A percentile compares a stretch with the other conserved stretches of the same genome.
Evolutionary conservation across 371 early-diverging fungal species (phyloP).

Genomic region (Mortierella sp.): DNA sequence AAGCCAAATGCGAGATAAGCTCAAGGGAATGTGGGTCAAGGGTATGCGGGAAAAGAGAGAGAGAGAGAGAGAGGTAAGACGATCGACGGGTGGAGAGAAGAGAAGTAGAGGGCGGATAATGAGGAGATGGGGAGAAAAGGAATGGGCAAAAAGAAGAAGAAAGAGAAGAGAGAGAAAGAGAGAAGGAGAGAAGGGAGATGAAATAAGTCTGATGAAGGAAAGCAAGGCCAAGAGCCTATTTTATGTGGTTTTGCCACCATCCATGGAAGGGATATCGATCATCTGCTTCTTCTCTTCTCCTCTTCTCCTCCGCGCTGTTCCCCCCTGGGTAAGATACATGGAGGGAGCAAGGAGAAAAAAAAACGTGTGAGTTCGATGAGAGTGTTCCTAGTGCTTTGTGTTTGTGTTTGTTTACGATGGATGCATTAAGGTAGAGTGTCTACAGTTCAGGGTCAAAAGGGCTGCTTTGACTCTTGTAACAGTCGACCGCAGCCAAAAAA

Average conservation of each 20-base stretch:
- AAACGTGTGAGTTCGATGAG: not conserved
- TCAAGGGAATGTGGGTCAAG: too few relatives aligned
- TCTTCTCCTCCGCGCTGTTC: too few relatives aligned
- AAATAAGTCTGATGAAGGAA: not conserved
- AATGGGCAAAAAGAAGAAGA: not conserved
- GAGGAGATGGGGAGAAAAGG: not conserved
- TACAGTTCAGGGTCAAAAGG: not conserved
- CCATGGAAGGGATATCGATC: not conserved
- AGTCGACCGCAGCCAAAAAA: not conserved
- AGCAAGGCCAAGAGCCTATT: not conserved
- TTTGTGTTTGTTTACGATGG: not conserved
- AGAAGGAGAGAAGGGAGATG: not conserved
- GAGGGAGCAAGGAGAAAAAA: too few relatives aligned
- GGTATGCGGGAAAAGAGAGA: not conserved
- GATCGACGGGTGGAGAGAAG: not conserved
- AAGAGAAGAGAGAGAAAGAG: slow-evolving; percentile 1
- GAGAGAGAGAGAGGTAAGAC: not conserved
- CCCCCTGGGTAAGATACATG: too few relatives aligned
- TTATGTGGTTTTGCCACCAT: not conserved
- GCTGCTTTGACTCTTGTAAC: not conserved
- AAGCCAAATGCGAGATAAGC: too few relatives aligned
- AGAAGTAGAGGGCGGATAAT: not conserved
- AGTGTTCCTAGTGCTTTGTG: not conserved
- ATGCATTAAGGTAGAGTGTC: not conserved
- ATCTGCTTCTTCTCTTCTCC: not conserved